A percentile compares a stretch with the other conserved stretches of the same genome.
Conservation (phyloP, 768 basidiomycete genomes). For the Mycena pura region DNA sequence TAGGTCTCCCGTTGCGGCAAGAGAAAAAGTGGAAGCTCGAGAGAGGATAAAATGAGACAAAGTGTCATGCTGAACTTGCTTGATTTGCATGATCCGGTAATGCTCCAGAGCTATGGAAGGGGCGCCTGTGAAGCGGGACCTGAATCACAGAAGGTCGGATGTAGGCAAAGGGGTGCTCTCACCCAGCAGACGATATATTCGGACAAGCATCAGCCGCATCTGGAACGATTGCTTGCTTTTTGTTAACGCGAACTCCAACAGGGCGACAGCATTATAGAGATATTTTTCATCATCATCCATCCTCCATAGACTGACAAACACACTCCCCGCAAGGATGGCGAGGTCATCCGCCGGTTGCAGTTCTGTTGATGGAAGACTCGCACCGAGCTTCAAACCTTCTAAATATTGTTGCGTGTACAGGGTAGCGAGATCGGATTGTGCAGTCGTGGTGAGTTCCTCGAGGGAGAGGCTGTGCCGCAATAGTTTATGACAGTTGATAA, state of each 20-base stretch:
- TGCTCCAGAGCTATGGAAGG: slow-evolving; percentile 78
- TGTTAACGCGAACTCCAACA: slow-evolving; percentile 75
- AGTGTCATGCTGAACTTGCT: slow-evolving; percentile 90
- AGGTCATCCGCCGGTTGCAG: slow-evolving; percentile 90
- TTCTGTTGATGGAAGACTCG: slow-evolving; percentile 72
- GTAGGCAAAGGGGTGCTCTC: slow-evolving; percentile 16
- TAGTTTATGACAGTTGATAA: slow-evolving; percentile 80
- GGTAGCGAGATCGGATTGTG: slow-evolving; percentile 58
- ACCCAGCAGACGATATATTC: slow-evolving; percentile 86
- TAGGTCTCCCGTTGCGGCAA: slow-evolving; percentile 77
- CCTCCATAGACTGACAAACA: slow-evolving; percentile 69
- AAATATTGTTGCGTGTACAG: slow-evolving; percentile 69
- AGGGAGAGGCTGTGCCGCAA: slow-evolving; percentile 62
- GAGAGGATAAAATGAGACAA: slow-evolving; percentile 84
- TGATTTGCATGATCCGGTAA: slow-evolving; percentile 77
- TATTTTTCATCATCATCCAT: slow-evolving; percentile 59
- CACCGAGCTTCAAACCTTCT: slow-evolving; percentile 70
- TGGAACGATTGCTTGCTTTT: slow-evolving; percentile 84
- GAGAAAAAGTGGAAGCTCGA: slow-evolving; percentile 79
- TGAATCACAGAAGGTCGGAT: not conserved
- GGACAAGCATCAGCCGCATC: slow-evolving; percentile 75
- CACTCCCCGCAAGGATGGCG: slow-evolving; percentile 74
- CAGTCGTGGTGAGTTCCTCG: slow-evolving; percentile 59
- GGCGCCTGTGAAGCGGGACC: slow-evolving; percentile 56
- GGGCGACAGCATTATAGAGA: slow-evolving; percentile 66